Evolutionary conservation across 257 asterid genomes (phyloP), one percentile per base, ranked within the genome.

Genomic region (Solanum bukasovii): DNA sequence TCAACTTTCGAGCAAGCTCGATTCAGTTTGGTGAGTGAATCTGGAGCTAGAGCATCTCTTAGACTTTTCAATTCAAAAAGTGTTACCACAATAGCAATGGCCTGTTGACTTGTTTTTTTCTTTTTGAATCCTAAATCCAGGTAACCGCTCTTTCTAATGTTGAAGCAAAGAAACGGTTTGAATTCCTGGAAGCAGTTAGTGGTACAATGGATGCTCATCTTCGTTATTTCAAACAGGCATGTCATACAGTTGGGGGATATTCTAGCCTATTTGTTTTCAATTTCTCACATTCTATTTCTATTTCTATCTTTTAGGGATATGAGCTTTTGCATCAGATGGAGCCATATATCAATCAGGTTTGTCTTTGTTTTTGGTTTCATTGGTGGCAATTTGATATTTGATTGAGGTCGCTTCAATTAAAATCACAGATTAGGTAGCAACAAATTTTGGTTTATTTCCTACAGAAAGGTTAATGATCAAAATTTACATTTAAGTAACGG

Each of bases 261-360:
- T 25, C 83, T 42, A 29, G 44, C 23, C 87, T 73, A 29, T 33
- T 88, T 86, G 87, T 31, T 82, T 90, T 68, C 79, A 44, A 83
- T 67, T 91, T 56, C 84, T 61, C 86, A 84, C 67, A 82, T 82
- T 83, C 74, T 37, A 78, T 90, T 82, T 83, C 74, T 33, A 78
- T 90, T 90, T 90, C 82, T 87, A 65, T 61, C 87, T 33, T 94
- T 87, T 84, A 97, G 98, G 99, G 99, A 16, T 98, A 96, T 89
- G 99, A 98, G 92, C 93, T 98, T 91, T 91, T 98, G 94, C 99
- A 96, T 93, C 99, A 96, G 92, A 98, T 98, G 99, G 99, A 98
- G 91, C 99, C 99, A 12, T 98, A 98, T 90, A 96, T 98, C 85
- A 98, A 95, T 90, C 99, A 95, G 99, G 99, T 97, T 79, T 70